Evolutionary conservation across 257 asterid genomes (phyloP).

Genomic region (Sherardia arvensis): DNA sequence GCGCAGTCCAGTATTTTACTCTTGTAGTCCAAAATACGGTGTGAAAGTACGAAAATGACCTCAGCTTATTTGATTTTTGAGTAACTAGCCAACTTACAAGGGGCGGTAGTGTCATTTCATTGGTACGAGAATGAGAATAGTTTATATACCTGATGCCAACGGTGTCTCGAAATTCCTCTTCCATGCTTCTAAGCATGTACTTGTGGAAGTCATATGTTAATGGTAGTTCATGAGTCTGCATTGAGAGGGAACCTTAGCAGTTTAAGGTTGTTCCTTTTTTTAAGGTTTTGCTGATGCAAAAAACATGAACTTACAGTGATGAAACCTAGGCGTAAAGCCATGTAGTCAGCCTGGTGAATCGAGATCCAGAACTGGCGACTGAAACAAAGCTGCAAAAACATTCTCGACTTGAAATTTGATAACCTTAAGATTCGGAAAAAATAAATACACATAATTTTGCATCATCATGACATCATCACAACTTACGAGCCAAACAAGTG

Average conservation of each 20-base stretch:
- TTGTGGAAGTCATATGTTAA: constrained; percentile 82
- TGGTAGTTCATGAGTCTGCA: constrained; percentile 88
- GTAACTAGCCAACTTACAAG: too few relatives aligned
- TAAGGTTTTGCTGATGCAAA: not conserved
- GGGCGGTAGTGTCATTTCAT: too few relatives aligned
- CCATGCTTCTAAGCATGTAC: constrained; percentile 96
- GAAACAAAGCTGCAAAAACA: constrained; percentile 77
- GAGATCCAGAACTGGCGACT: constrained; percentile 98
- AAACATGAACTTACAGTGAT: constrained; percentile 37
- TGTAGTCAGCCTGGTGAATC: constrained; percentile 85
- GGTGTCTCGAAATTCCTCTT: constrained; percentile 90
- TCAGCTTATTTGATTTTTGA: too few relatives aligned
- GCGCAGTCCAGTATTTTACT: too few relatives aligned
- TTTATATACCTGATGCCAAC: constrained; percentile 86
- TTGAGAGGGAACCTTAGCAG: constrained; percentile 3
- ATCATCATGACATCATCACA: not conserved
- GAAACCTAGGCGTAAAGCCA: constrained; percentile 81
- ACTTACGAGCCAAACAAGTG: constrained; percentile 92
- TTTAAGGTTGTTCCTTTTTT: not conserved
- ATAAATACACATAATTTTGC: too few relatives aligned
- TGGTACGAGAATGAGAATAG: too few relatives aligned
- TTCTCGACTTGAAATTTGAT: not conserved
- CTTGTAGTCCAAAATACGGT: too few relatives aligned
- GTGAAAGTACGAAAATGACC: too few relatives aligned
- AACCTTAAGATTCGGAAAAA: too few relatives aligned